Percentiles rank a stretch among this genome's conserved stretches.
These are phyloP conservation scores for Nemania sp. DNA, from an alignment of 2,329 filamentous ascomycete species.

Conservation along the genomic window DNA sequence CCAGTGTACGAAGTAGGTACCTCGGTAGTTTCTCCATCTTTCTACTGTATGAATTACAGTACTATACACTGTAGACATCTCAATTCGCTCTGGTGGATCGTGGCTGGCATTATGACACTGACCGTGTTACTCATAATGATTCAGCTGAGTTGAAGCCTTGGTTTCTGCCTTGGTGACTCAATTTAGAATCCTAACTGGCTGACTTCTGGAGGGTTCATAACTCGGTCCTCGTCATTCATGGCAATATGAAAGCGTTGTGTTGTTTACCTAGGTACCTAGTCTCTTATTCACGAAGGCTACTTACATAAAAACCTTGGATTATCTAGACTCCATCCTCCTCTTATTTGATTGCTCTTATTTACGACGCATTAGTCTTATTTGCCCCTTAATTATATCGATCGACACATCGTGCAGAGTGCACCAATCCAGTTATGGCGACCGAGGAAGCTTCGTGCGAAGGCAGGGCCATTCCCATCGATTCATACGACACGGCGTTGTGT, in stretches of 20 bases:
- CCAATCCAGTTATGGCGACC: slow-evolving; percentile 28
- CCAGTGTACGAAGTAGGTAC: no score
- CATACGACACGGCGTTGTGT: slow-evolving; percentile 64
- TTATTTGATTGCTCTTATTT: background rate
- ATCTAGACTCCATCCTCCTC: no score
- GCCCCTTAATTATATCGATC: background rate
- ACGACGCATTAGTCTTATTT: background rate
- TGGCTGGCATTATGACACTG: slow-evolving; percentile 1
- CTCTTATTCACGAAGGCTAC: no score
- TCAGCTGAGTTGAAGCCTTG: background rate
- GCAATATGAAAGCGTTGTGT: no score
- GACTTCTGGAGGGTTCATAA: no score
- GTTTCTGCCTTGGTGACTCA: no score
- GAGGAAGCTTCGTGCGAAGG: slow-evolving; percentile 4
- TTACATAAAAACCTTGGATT: no score
- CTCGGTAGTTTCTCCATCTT: no score
- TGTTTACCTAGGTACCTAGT: no score
- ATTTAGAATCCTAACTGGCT: no score
- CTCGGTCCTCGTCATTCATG: no score
- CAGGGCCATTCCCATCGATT: slow-evolving; percentile 35
- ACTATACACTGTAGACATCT: background rate
- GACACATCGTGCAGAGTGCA: background rate
- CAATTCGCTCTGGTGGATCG: background rate
- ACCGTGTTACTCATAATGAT: slow-evolving; percentile 21
- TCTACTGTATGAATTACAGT: no score